phyloP scores from a whole-genome alignment of 225 moss, liverwort and hornwort genomes.

The Bryoerythrophyllum caledonicum region DNA sequence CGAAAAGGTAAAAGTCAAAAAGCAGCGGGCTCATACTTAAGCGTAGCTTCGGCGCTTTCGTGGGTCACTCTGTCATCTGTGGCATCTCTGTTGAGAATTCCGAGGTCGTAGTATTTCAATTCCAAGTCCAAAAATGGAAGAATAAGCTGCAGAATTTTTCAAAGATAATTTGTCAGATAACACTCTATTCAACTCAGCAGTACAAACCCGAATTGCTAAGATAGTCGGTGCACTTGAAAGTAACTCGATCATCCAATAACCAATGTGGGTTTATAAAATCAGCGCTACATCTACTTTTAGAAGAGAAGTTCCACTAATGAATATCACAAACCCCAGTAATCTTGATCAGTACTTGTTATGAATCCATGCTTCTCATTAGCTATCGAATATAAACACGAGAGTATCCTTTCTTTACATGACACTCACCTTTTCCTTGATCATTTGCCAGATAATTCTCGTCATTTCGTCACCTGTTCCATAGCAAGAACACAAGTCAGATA shows the following conservation, averaged over 20 bases:
- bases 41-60: constrained; percentile 90
- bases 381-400: not conserved
- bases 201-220: not conserved
- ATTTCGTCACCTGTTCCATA: constrained; percentile 79
- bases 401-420: not conserved
- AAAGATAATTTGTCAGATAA: not conserved
- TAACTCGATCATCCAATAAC: not conserved
- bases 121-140: constrained; percentile 84
- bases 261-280: not conserved
- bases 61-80: constrained; percentile 79
- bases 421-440: constrained; percentile 94
- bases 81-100: constrained; percentile 78
- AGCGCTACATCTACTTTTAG: not conserved
- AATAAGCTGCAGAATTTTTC: constrained; percentile 59
- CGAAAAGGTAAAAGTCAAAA: not conserved
- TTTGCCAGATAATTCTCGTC: constrained; percentile 92
- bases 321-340: not conserved
- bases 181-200: not conserved
- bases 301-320: not conserved
- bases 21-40: constrained; percentile 52
- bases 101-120: constrained; percentile 85
- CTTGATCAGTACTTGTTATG: not conserved
- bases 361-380: constrained; percentile 7
- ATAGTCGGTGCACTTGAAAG: not conserved
- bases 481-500: constrained; percentile 15